phyloP scores from a whole-genome alignment of 495 filamentous ascomycete species.

The Lophiostoma macrostomum region DNA sequence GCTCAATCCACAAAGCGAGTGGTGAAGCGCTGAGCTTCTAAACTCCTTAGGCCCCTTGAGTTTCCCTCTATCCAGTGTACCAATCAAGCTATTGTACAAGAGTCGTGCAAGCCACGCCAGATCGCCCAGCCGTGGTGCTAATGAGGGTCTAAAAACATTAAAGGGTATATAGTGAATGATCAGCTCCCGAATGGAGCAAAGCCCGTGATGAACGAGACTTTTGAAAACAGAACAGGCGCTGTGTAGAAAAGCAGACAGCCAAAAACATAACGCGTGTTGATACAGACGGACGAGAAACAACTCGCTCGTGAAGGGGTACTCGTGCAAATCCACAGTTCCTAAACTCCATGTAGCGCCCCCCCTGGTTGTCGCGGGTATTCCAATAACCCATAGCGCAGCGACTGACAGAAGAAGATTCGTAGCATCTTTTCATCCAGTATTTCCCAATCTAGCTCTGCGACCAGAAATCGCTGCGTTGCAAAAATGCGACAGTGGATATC shows the following conservation, averaged over 20 bases:
- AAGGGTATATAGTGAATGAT: slow-evolving; percentile 34
- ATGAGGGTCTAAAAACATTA: slow-evolving; percentile 36
- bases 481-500: slow-evolving; percentile 35
- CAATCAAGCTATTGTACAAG: slow-evolving; percentile 30
- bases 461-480: slow-evolving; percentile 16
- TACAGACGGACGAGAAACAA: slow-evolving; percentile 18
- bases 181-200: not conserved
- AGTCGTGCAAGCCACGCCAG: not conserved
- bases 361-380: not conserved
- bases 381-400: slow-evolving; percentile 12
- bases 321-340: slow-evolving; percentile 1
- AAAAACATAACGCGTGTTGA: slow-evolving; percentile 5
- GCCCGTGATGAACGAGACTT: not conserved
- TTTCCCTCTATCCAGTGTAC: no score
- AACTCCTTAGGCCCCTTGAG: no score
- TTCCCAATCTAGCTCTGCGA: slow-evolving; percentile 22
- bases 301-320: slow-evolving; percentile 23
- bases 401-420: slow-evolving; percentile 24
- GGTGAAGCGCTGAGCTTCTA: no score
- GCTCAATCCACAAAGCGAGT: no score
- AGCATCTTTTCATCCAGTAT: slow-evolving; percentile 14
- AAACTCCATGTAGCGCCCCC: slow-evolving; percentile 11
- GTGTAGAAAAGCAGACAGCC: not conserved
- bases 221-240: not conserved
- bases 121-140: slow-evolving; percentile 7